phyloP scores from a whole-genome alignment of 1,284 basidiomycete species.

The Earliella scabrosa region DNA sequence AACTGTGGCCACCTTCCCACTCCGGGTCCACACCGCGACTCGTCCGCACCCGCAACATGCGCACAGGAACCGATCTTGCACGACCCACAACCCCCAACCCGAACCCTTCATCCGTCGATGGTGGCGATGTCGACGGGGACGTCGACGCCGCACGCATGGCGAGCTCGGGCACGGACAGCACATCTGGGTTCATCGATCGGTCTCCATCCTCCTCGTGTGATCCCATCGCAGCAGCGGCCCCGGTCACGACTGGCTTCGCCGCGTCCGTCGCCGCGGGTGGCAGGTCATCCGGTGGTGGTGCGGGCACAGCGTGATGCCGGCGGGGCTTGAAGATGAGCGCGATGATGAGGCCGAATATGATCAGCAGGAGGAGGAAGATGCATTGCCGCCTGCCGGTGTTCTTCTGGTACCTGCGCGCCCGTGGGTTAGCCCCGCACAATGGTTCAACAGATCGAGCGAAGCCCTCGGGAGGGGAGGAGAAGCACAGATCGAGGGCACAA shows the following conservation, averaged over 20 bases:
- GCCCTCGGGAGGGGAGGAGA: not conserved
- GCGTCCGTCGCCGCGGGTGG: not conserved
- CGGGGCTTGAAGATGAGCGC: constrained; percentile 85
- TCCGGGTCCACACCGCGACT: no score
- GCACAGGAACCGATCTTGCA: no score
- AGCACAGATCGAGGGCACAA: not conserved
- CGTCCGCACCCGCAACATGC: constrained; percentile 4
- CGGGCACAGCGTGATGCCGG: constrained; percentile 35
- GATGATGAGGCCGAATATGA: constrained; percentile 85
- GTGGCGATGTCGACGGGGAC: not conserved
- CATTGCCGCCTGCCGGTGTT: constrained; percentile 91
- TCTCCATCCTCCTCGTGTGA: not conserved
- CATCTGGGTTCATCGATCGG: not conserved
- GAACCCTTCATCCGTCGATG: no score
- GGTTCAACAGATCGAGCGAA: not conserved
- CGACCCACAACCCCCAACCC: no score
- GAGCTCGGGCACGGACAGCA: not conserved
- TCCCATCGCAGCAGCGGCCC: not conserved
- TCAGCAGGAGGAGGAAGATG: constrained; percentile 89
- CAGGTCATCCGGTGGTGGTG: constrained; percentile 10
- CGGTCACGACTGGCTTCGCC: not conserved
- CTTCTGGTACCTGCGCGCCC: constrained; percentile 78
- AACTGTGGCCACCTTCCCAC: no score
- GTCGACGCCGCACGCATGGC: not conserved
- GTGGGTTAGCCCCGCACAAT: not conserved